Evolutionary conservation across 192 early-diverging fungal species (phyloP), one percentile per base, ranked within the genome.

Genomic region (Dissophora globulifera): DNA sequence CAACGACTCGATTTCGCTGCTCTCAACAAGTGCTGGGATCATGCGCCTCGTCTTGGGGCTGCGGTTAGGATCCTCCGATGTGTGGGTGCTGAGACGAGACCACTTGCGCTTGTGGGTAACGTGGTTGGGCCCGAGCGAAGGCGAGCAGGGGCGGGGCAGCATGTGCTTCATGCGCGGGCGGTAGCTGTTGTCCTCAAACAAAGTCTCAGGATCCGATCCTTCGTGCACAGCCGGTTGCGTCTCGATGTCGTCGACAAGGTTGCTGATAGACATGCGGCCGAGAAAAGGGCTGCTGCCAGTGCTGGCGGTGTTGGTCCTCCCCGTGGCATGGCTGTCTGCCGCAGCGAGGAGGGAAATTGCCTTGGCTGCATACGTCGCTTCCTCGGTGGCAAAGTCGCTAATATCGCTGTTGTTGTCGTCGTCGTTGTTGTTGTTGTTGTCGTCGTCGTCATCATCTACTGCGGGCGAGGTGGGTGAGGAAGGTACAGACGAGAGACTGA

Each of bases 81-180:
- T 67, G 50, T 66, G 51, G 17, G 60, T 70, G 52, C 69, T 69
- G 50, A 71, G 68, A 11, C 63, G 62, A 2, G 78, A 71, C 78
- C 78, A 79, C 43, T 79, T 79, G 67, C 78, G 78, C 57, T 79
- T 79, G 45, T 71, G 58, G 22, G 61, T 76, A 19, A 64, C 72
- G 7, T 58, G 48, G n/a, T 23, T 62, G 43, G 63, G 41, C 16
- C 38, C 22, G 42, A 48, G 41, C 30, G 59, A 42, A 1, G 72
- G 72, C 2, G 72, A 76, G 40, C 58, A 54, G 1, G 72, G 58
- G 11, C 63, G 56, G 42, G 72, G 57, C 5, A 62, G 27, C 63
- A 67, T 76, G 22, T 62, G 57, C 31, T 56, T 57, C 4, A 38
- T 50, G 49, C 61, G 67, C 11, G 47, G 49, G 46, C 69, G 67